Percentiles rank a stretch among this genome's conserved stretches.
Conservation (phyloP, 495 filamentous ascomycete species). For the Neurospora tetrasperma region DNA sequence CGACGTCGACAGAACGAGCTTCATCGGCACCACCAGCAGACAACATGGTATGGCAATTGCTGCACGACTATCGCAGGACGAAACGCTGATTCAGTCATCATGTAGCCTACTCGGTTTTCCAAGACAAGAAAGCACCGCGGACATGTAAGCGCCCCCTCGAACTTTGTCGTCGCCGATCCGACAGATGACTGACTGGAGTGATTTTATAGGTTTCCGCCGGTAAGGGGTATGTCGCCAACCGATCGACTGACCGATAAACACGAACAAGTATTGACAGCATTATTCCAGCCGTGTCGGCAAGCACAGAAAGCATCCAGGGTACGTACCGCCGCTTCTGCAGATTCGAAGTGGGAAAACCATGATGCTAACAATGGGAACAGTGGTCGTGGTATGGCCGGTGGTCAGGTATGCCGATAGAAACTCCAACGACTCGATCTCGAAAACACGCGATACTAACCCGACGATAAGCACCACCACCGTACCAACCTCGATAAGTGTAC, state of each 20-base stretch:
- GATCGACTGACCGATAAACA: conserved; percentile 12
- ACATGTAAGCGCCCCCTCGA: conserved; percentile 20
- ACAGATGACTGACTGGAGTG: conserved; percentile 17
- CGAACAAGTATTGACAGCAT: conserved; percentile 17
- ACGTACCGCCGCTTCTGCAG: neutral
- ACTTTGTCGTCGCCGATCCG: neutral
- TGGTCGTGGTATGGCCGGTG: conserved; percentile 33
- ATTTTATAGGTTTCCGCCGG: conserved; percentile 26
- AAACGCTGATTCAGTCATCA: conserved; percentile 15
- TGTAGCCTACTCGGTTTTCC: conserved; percentile 28
- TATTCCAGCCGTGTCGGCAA: conserved; percentile 25
- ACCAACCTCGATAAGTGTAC: conserved; percentile 30
- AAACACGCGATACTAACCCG: conserved; percentile 14
- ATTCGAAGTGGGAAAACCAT: neutral
- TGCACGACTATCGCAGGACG: neutral
- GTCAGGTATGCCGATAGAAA: conserved; percentile 19
- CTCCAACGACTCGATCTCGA: conserved; percentile 3
- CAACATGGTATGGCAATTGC: conserved; percentile 24
- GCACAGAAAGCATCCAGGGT: conserved; percentile 27
- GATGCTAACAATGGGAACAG: conserved; percentile 1
- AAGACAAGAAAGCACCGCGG: conserved; percentile 32
- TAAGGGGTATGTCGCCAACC: conserved; percentile 25
- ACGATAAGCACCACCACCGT: conserved; percentile 27
- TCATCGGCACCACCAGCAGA: conserved; percentile 25
- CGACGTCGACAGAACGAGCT: conserved; percentile 20